These are phyloP conservation scores for Carpinus viminea DNA, from an alignment of 306 rosid species.

Conservation along the genomic window DNA sequence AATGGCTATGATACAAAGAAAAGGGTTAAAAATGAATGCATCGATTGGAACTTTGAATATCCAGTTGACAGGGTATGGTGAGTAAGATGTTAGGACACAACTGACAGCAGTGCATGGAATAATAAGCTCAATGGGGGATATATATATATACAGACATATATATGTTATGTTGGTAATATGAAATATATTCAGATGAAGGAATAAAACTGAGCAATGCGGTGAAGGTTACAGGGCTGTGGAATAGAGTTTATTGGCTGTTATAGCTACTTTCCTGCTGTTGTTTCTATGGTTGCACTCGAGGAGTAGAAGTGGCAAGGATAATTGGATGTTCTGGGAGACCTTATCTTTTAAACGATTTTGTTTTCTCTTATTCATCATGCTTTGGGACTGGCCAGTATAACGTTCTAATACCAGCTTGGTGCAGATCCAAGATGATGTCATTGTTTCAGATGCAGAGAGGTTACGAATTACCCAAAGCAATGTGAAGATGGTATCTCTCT, in stretches of 20 bases:
- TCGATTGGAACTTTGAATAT: not conserved
- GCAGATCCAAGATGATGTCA: conserved; percentile 98
- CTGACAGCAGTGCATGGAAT: not conserved
- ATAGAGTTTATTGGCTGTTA: not conserved
- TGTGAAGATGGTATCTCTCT: conserved; percentile 73
- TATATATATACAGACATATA: not conserved
- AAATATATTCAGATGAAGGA: not conserved
- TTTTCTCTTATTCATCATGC: not conserved
- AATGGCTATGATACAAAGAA: not conserved
- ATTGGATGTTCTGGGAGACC: not conserved
- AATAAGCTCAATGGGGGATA: not conserved
- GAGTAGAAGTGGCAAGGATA: not conserved
- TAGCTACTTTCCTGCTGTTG: not conserved
- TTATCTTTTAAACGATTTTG: not conserved
- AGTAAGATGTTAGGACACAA: not conserved
- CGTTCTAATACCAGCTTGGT: conserved; percentile 19
- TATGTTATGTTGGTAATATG: not conserved
- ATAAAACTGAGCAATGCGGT: not conserved
- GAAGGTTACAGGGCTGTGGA: not conserved
- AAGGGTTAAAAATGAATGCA: not conserved
- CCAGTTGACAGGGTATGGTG: not conserved
- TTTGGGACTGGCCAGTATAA: not conserved
- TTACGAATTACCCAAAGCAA: conserved; percentile 90
- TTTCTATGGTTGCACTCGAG: not conserved
- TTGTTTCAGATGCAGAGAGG: conserved; percentile 88